Base-by-base conservation (phyloP, 768 basidiomycete species). In the Psilocybe azurescens region DNA sequence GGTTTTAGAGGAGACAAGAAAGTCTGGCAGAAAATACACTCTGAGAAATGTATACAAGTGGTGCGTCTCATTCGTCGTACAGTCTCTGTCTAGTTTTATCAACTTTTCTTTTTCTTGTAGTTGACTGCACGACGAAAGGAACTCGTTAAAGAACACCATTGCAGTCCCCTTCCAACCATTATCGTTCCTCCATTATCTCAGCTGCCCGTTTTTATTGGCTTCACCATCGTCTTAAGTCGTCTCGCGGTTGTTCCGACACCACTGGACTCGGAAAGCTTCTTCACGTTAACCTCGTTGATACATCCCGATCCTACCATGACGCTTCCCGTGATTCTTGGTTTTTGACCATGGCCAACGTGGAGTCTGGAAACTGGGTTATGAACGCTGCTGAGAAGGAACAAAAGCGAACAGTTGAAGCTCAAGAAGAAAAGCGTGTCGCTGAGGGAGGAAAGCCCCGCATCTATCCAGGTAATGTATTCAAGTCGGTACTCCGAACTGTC, bases 331-430 rank as follows among this genome's bases (percentile, higher is more conserved):
- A 75, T 84, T 2, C 78, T 93, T 20, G 93, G 93, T 6, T 72
- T 50, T 71, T 92, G 44, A 91, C 90, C 9, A 80, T 94, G 78
- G 89, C 89, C 2, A 93, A 93, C 64, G 89, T 92, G 10, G 93
- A 94, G 69, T 87, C 89, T 7, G 83, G 87, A 38, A 84, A 84
- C 44, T 93, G 90, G 91, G 83, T 93, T 62, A 78, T 88, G 76
- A 85, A 81, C 33, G 80, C 86, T 3, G 83, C 81, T 14, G 85
- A 86, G 64, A 80, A 79, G 41, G 80, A 84, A 68, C 83, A 82
- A 46, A 76, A 82, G 58, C 79, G 78, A 57, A 74, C 77, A 39
- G 77, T 82, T 33, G 81, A 84, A 63, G 77, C 82, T 61, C 76
- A 79, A 69, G 82, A 78, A 53, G 82, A 80, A 53, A 81, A 80